Evolutionary conservation across 805 yeast species (phyloP), one percentile per base, ranked within the genome.

Genomic region (Ogataea thermomethanolica): DNA sequence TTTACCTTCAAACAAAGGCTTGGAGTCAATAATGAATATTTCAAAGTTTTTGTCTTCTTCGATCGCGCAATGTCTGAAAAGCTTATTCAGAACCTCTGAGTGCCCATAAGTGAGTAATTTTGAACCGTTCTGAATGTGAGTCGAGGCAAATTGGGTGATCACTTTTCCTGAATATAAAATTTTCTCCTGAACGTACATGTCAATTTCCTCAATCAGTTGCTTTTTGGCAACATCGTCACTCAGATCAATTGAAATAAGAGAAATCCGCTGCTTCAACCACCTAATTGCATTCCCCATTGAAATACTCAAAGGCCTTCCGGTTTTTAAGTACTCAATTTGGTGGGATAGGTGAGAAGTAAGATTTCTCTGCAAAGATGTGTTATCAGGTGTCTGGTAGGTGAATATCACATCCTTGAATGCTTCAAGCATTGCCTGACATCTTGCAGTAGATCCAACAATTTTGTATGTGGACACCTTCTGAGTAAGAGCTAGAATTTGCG

Each of bases 281-380:
- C 99, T 78, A 50, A 93, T 93, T 2, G 97, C 91, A 66, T 90
- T 93, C 39, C 99, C 99, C 99, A 93, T 93, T 1, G 96, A 77
- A 2, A 90, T 85, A 41, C 93, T 80, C 35, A 93, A 71, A 1
- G 98, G 97, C 48, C 99, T 78, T 3, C 96, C 90, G 8, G 87
- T 79, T 54, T 87, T 91, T 52, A 93, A 69, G 51, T 84, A 87
- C 59, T 91, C 99, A 49, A 93, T 93, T 65, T 93, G 99, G 56
- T 84, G 87, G 8, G 95, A 81, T 43, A 93, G 70, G 61, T 89
- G 91, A 24, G 83, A 80, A 0, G 96, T 88, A 55, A 93, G 73
- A 63, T 90, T 86, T 67, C 99, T 80, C 25, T 90, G 80, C 53
- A 93, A 70, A 1, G 95, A 81, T 7, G 93, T 83, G 41, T 86